Evolutionary conservation across 495 filamentous ascomycete species (phyloP).

Genomic region (Trichocladium antarcticum): DNA sequence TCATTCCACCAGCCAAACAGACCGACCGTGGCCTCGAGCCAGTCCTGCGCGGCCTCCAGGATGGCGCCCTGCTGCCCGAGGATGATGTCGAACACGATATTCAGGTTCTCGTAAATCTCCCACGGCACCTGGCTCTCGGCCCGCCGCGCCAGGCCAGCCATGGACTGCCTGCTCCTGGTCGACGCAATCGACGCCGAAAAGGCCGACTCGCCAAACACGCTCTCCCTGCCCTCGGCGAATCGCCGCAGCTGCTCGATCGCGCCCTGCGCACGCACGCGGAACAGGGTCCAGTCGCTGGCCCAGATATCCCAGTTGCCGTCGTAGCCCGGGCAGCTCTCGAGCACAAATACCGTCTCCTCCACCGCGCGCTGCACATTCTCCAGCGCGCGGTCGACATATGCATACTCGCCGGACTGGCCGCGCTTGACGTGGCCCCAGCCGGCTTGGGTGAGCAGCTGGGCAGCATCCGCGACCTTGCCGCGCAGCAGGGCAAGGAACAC

Average conservation of each 20-base stretch:
- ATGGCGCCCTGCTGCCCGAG: slow-evolving; percentile 61
- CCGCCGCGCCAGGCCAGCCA: slow-evolving; percentile 52
- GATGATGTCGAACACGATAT: slow-evolving; percentile 61
- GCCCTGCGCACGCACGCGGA: slow-evolving; percentile 55
- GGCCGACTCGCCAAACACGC: slow-evolving; percentile 26
- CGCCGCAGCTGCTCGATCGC: slow-evolving; percentile 54
- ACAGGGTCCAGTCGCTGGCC: slow-evolving; percentile 64
- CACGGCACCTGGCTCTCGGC: slow-evolving; percentile 77
- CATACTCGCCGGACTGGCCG: slow-evolving; percentile 39
- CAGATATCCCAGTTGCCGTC: slow-evolving; percentile 64
- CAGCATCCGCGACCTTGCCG: slow-evolving; percentile 53
- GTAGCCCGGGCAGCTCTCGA: slow-evolving; percentile 60
- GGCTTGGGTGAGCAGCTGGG: slow-evolving; percentile 53
- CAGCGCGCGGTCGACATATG: slow-evolving; percentile 61
- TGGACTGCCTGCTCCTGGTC: slow-evolving; percentile 24
- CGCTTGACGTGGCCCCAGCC: slow-evolving; percentile 60
- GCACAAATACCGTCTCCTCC: slow-evolving; percentile 49
- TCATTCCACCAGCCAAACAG: slow-evolving; percentile 85
- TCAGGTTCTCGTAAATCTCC: slow-evolving; percentile 71
- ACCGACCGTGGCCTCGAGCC: slow-evolving; percentile 74
- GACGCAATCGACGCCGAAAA: slow-evolving; percentile 28
- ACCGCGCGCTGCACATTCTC: slow-evolving; percentile 59
- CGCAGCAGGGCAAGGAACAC: slow-evolving; percentile 57
- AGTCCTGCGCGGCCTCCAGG: slow-evolving; percentile 60
- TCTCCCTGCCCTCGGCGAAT: slow-evolving; percentile 62